Evolutionary conservation across 345 rosid species (phyloP).

Genomic region (Streptanthus diversifolius): DNA sequence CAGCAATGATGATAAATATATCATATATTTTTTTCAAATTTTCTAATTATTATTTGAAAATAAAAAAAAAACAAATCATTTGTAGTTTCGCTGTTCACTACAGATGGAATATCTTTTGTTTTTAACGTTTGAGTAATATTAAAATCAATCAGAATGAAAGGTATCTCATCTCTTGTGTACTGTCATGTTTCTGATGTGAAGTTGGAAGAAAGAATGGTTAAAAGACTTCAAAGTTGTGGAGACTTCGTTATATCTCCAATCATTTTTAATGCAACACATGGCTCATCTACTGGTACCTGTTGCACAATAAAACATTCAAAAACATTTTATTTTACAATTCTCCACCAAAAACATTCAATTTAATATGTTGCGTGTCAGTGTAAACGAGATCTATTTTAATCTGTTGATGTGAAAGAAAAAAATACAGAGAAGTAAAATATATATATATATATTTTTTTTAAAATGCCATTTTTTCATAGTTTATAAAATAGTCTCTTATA

Average conservation of each 20-base stretch:
- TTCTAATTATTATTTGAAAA: not conserved
- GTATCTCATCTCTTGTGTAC: not conserved
- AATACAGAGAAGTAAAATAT: not conserved
- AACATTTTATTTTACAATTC: not conserved
- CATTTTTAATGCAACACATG: constrained; percentile 80
- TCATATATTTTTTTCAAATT: too few relatives aligned
- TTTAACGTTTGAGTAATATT: constrained; percentile 1
- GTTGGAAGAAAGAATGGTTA: constrained; percentile 12
- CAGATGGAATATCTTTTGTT: not conserved
- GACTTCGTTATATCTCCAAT: constrained; percentile 62
- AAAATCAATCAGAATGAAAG: constrained; percentile 21
- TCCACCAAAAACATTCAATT: not conserved
- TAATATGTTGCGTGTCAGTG: constrained; percentile 11
- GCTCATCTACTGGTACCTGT: constrained; percentile 94
- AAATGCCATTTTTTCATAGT: too few relatives aligned
- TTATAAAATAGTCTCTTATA: too few relatives aligned
- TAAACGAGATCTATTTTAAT: not conserved
- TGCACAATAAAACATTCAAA: not conserved
- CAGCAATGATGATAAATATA: not conserved
- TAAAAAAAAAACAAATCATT: not conserved
- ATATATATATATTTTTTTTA: too few relatives aligned
- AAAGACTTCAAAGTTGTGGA: constrained; percentile 40
- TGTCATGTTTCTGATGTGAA: constrained; percentile 2
- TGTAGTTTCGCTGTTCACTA: constrained; percentile 6
- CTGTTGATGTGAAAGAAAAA: not conserved